Evolutionary conservation across 1,284 basidiomycete genomes (phyloP), one percentile per base, ranked within the genome.

Genomic region (Apiotrichum sp.): DNA sequence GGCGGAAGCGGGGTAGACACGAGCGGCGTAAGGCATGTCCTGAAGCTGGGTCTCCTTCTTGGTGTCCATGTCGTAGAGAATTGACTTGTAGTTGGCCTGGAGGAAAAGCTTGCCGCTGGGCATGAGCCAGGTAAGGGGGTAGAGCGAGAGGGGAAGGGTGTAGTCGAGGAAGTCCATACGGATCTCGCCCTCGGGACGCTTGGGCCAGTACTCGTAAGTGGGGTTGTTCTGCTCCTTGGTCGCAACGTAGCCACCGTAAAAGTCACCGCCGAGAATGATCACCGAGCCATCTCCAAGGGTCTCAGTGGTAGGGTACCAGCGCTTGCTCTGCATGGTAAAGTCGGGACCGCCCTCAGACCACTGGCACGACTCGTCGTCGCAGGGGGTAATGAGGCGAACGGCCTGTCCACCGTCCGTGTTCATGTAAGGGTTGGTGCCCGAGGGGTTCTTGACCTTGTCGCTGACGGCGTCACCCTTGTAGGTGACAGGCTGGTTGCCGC

Each of bases 1-100:
- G 57, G 86, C 93, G 0, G 90, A 93, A 0, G 89, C 93, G 39
- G 93, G 93, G 77, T 96, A 97, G 38, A 93, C 89, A 54, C 90
- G 86, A 46, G 83, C 81, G 46, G 91, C 83, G 56, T 81, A 71
- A 9, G 78, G 77, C 63, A 79, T 78, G 59, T 78, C 72, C 8
- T 62, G 64, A 8, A 74, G 63, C n/a, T 57, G 47, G 16, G 55
- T 67, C 55, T 73, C 69, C 10, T 50, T 53, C 50, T 64, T 55
- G 39, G 66, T 58, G 56, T 65, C 57, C 57, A 75, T 62, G 65
- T 73, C 72, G 64, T 72, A 73, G 22, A 73, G 59, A 58, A 73
- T 75, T 32, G 71, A 68, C n/a, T 61, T 62, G 68, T 75, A 71
- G 36, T 62, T 66, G 8, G 91, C 88, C 71, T 95, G 90, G 48